These are phyloP conservation scores for Komagataella phaffii DNA, from an alignment of 805 yeast species.

Conservation along the genomic window DNA sequence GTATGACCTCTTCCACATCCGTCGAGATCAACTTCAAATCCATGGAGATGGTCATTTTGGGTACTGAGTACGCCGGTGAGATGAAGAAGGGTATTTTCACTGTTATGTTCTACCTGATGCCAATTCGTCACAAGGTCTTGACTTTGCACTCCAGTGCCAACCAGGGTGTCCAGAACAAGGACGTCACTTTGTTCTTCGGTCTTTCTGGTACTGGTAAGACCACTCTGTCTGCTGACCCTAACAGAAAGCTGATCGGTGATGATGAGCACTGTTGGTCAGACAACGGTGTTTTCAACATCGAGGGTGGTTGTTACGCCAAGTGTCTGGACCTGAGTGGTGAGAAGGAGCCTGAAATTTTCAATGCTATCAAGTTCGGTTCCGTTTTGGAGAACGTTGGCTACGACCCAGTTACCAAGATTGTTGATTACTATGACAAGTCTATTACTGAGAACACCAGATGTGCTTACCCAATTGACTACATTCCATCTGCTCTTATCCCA, in stretches of 20 bases:
- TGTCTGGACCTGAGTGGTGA: conserved; percentile 81
- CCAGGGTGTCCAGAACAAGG: conserved; percentile 71
- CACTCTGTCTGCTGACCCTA: conserved; percentile 90
- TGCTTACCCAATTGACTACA: conserved; percentile 95
- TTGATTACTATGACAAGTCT: conserved; percentile 69
- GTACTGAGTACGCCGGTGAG: conserved; percentile 99
- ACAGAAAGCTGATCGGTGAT: conserved; percentile 90
- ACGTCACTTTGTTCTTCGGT: conserved; percentile 93
- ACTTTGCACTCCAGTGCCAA: conserved; percentile 93
- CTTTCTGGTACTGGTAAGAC: conserved; percentile 98
- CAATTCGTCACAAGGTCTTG: conserved; percentile 79
- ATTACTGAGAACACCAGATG: conserved; percentile 97
- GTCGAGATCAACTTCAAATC: conserved; percentile 93
- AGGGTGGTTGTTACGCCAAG: conserved; percentile 99
- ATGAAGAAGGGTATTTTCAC: conserved; percentile 99
- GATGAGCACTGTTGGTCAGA: conserved; percentile 99
- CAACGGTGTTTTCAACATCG: conserved; percentile 95
- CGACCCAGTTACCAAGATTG: conserved; percentile 65
- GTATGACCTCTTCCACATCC: conserved; percentile 93
- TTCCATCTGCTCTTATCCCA: conserved; percentile 93
- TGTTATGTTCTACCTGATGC: conserved; percentile 98
- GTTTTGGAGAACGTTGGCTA: conserved; percentile 88
- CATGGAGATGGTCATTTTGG: conserved; percentile 97
- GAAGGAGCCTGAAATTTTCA: conserved; percentile 95
- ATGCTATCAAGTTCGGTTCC: conserved; percentile 89